phyloP scores from a whole-genome alignment of 2,329 filamentous ascomycete species.

The Tolypocladium cylindrosporum region DNA sequence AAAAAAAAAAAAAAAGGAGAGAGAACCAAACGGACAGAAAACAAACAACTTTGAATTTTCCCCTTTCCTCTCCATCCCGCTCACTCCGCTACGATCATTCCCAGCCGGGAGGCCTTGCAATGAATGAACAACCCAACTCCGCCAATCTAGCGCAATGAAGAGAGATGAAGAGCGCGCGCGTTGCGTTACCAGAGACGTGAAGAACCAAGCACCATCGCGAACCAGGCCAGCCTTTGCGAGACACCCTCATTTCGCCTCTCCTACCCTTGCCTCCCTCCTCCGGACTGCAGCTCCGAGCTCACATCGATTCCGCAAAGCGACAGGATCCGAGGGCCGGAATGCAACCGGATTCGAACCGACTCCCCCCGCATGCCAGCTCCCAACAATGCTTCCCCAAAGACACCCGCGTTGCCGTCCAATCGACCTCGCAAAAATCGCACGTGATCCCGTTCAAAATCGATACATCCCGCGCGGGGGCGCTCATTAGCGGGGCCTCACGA shows the following conservation, averaged over 20 bases:
- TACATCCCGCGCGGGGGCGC: neutral
- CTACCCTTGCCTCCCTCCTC: neutral
- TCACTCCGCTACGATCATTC: slow-evolving; percentile 12
- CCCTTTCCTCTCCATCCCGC: slow-evolving; percentile 7
- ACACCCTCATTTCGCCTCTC: neutral
- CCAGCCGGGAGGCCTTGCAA: slow-evolving; percentile 8
- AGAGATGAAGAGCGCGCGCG: slow-evolving; percentile 6
- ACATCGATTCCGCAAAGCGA: neutral
- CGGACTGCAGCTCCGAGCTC: neutral
- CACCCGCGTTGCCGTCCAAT: neutral
- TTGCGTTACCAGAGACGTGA: slow-evolving; percentile 4
- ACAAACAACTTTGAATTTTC: neutral
- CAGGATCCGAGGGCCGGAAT: neutral
- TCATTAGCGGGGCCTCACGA: slow-evolving; percentile 15
- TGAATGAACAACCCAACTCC: slow-evolving; percentile 14
- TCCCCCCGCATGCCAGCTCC: neutral
- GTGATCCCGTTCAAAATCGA: neutral
- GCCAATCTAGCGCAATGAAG: slow-evolving; percentile 16
- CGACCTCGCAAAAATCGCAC: neutral
- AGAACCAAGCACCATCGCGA: slow-evolving; percentile 5
- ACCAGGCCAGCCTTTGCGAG: slow-evolving; percentile 7
- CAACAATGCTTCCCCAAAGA: neutral
- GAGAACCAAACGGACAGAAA: neutral
- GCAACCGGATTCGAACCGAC: neutral
- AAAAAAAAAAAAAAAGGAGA: neutral